Percentiles rank a stretch among this genome's conserved stretches.
Evolutionary conservation across 140 eudicot genomes (phyloP).

Genomic region (Cichorium intybus): DNA sequence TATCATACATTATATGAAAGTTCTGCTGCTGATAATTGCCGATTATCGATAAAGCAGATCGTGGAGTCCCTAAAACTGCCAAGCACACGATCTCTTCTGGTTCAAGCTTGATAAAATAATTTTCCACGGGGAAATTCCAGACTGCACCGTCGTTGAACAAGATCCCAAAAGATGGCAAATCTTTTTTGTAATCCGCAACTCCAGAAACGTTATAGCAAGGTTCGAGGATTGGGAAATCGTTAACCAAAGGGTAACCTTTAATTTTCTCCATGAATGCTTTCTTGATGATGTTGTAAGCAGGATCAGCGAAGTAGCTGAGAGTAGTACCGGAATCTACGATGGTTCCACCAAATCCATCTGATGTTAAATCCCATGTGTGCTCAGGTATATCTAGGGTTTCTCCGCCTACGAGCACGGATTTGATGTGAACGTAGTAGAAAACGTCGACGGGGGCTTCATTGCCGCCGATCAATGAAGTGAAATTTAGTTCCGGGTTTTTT

Average conservation of each 20-base stretch:
- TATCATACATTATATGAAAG: conserved; percentile 81
- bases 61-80: conserved; percentile 80
- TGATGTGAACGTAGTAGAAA: conserved; percentile 71
- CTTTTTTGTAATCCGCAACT: conserved; percentile 30
- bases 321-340: conserved; percentile 94
- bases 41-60: conserved; percentile 66
- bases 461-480: conserved; percentile 56
- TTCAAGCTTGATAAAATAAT: conserved; percentile 78
- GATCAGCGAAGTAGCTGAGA: conserved; percentile 74
- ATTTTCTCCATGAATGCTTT: conserved; percentile 60
- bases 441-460: conserved; percentile 71
- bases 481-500: conserved; percentile 54
- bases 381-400: conserved; percentile 60
- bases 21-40: conserved; percentile 97
- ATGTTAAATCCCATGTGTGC: conserved; percentile 63
- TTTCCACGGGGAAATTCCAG: conserved; percentile 87
- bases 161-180: conserved; percentile 71
- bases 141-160: conserved; percentile 67
- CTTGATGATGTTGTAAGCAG: conserved; percentile 67
- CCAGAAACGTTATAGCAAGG: conserved; percentile 98
- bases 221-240: conserved; percentile 64
- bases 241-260: conserved; percentile 47
- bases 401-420: conserved; percentile 69
- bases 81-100: conserved; percentile 79
- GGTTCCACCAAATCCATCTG: conserved; percentile 82